Base-by-base conservation (phyloP, 768 basidiomycete genomes). In the Megacollybia marginata region DNA sequence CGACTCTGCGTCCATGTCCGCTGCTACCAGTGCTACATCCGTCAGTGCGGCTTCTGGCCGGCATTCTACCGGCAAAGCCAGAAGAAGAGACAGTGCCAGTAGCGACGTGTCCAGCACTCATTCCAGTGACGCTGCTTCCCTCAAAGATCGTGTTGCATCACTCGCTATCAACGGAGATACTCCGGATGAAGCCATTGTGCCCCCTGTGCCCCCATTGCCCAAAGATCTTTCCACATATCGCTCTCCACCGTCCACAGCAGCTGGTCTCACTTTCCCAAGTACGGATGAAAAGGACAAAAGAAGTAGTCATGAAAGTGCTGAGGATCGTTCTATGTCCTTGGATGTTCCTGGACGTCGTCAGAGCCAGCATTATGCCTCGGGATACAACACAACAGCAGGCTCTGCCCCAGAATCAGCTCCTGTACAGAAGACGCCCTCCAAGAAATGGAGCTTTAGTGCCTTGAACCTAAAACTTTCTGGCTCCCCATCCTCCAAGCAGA, bases 401-500 rank as follows among this genome's bases (percentile, higher is more conserved):
- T 60, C 50, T 55, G 67, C 62, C 56, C 68, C 71, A 31, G 75
- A 79, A 50, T 66, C 74, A 49, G 72, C 82, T 36, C 59, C 69
- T 13, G 69, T 75, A 40, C 69, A 75, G 47, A 88, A 88, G 69
- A 87, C 88, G 2, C 90, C 91, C 33, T 90, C 88, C n/a, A 93
- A 92, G 77, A 94, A 94, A 66, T 94, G 92, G 92, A 93, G 91
- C 62, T 88, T 94, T 64, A 85, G 78, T 54, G 88, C 87, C 19
- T 69, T 93, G 4, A 89, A 87, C 55, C 76, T 88, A 63, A 88
- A 79, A 61, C 65, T 89, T 46, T 76, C 82, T 12, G 76, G 76
- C 51, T 84, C 82, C 23, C 81, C 85, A 45, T 82, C 82, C 38
- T 79, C 82, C 48, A 65, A 80, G 54, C 79, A 80, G 38, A 70